These are phyloP conservation scores for Parietichytrium sp. DNA, from an alignment of 108 stramenopile genomes.

Conservation along the genomic window DNA sequence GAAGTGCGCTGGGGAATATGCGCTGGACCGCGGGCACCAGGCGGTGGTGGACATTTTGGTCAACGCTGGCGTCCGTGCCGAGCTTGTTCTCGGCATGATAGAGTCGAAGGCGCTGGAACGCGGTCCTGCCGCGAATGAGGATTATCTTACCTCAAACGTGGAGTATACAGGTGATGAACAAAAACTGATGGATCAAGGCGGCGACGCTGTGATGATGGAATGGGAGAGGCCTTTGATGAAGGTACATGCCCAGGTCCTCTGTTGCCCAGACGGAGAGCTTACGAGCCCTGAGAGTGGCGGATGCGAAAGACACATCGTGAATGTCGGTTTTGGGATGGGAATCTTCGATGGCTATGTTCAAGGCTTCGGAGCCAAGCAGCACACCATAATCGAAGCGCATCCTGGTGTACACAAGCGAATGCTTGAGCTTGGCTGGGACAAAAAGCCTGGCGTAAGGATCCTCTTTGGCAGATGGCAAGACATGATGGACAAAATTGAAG, in stretches of 20 bases:
- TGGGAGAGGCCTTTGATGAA: slow-evolving; percentile 91
- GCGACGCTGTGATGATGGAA: slow-evolving; percentile 94
- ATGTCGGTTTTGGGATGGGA: slow-evolving; percentile 88
- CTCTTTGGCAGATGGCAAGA: slow-evolving; percentile 85
- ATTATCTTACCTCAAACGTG: slow-evolving; percentile 68
- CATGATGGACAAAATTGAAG: slow-evolving; percentile 67
- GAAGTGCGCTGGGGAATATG: slow-evolving; percentile 82
- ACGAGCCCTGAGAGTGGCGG: slow-evolving; percentile 49
- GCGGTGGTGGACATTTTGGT: slow-evolving; percentile 76
- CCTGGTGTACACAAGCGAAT: slow-evolving; percentile 78
- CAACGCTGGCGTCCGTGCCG: slow-evolving; percentile 53
- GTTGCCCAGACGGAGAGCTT: slow-evolving; percentile 20
- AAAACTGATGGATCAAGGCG: slow-evolving; percentile 13
- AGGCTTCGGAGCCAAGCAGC: slow-evolving; percentile 41
- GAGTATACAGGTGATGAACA: slow-evolving; percentile 68
- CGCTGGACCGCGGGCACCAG: slow-evolving; percentile 72
- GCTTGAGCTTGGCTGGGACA: slow-evolving; percentile 74
- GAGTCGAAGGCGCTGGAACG: not conserved
- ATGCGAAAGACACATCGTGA: slow-evolving; percentile 66
- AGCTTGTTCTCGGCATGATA: slow-evolving; percentile 70
- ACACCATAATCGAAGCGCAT: slow-evolving; percentile 85
- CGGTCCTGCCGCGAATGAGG: slow-evolving; percentile 47
- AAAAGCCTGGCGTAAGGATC: slow-evolving; percentile 71
- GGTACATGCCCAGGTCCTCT: slow-evolving; percentile 73
- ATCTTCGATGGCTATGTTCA: slow-evolving; percentile 81